Base-by-base conservation (phyloP, 139 green algal species). In the Chlorella sp. region DNA sequence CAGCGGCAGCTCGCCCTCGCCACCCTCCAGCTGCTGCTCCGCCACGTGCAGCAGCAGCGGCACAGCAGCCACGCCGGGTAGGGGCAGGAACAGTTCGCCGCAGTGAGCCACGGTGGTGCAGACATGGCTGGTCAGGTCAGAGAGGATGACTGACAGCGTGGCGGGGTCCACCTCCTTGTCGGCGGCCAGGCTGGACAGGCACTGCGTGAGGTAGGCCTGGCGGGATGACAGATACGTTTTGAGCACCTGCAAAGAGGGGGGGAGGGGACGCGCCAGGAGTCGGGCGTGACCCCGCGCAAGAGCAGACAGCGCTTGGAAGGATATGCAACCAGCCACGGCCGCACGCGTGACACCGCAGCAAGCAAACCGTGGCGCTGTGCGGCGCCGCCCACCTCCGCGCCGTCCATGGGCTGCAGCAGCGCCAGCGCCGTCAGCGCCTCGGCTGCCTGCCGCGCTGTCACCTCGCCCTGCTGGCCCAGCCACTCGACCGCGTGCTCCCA, bases 1-100 rank as follows among this genome's bases (percentile, higher is more conserved):
- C 77, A 87, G 80, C 77, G 86, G 70, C 29, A 86, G 71, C 62
- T 64, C 46, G 27, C 29, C 42, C n/a, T 61, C 38, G 72, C 21
- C 51, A 63, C 61, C 14, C 68, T 67, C 29, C 56, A 70, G 60
- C 85, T 87, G n/a, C n/a, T 61, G 38, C 8, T 31, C 38, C 0
- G 12, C 19, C 12, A 75, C 33, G 8, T 76, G 40, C 12, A 61
- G 27, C 73, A 92, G 77, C 64, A 86, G 66, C 27, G 79, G 71
- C n/a, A 71, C 25, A 6, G 76, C 50, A 19, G 33, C 38, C 17
- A 76, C 43, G 43, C 72, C 62, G 2, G 68, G 71, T 21, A 81
- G 70, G 27, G 74, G 48, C 36, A 97, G 76, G 55, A 97, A 94
- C 1, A 97, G 87, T 79, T 97, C 85, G 8, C 89, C 92, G 2